Percentiles rank a stretch among this genome's conserved stretches.
Evolutionary conservation across 192 early-diverging fungal genomes (phyloP).

Genomic region (Dispira simplex): DNA sequence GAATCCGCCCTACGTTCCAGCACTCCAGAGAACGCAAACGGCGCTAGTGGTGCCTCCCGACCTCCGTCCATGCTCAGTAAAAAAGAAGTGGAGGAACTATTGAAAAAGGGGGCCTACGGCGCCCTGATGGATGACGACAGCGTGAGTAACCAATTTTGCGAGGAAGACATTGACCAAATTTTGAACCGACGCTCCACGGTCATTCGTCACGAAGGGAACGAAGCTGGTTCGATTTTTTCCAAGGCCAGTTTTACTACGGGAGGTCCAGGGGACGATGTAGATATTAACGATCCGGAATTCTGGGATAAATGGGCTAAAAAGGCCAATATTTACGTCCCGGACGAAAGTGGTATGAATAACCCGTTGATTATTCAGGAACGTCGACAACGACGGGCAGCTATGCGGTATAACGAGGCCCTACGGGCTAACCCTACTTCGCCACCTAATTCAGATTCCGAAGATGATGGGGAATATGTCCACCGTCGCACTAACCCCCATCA

Average conservation of each 20-base stretch:
- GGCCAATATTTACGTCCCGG: slow-evolving; percentile 50
- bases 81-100: slow-evolving; percentile 66
- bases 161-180: slow-evolving; percentile 82
- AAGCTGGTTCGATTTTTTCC: slow-evolving; percentile 65
- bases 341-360: slow-evolving; percentile 26
- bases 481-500: not conserved
- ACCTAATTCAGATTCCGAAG: slow-evolving; percentile 2
- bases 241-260: slow-evolving; percentile 62
- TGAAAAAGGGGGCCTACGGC: slow-evolving; percentile 83
- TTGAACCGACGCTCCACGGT: slow-evolving; percentile 59
- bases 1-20: slow-evolving; percentile 15
- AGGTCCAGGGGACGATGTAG: slow-evolving; percentile 33
- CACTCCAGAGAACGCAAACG: slow-evolving; percentile 26
- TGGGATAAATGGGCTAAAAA: slow-evolving; percentile 78
- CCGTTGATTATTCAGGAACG: slow-evolving; percentile 53
- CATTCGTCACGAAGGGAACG: slow-evolving; percentile 54
- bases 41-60: slow-evolving; percentile 14
- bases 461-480: slow-evolving; percentile 2
- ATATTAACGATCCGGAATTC: slow-evolving; percentile 74
- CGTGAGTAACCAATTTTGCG: slow-evolving; percentile 50
- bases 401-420: not conserved
- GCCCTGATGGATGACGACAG: slow-evolving; percentile 74
- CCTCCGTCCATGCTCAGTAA: slow-evolving; percentile 39
- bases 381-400: slow-evolving; percentile 31
- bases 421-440: not conserved